Evolutionary conservation across 805 yeast species (phyloP).

Genomic region (Ogataea pilisensis): DNA sequence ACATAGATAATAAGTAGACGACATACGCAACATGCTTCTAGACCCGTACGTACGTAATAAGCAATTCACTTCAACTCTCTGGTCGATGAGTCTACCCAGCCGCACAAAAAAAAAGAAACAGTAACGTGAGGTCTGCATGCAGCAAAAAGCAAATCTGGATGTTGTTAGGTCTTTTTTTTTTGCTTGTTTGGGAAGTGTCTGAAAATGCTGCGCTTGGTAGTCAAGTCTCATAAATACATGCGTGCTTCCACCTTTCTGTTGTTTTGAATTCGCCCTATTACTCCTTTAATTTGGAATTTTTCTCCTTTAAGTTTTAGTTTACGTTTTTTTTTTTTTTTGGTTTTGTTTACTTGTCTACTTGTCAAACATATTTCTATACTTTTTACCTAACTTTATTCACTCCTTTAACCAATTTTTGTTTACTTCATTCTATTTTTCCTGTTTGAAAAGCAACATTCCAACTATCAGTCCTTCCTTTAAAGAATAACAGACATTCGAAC

Average conservation of each 20-base stretch:
- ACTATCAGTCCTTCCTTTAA: conserved; percentile 5
- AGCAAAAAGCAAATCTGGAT: too few species aligned
- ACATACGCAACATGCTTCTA: too few species aligned
- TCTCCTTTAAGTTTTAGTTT: not conserved
- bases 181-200: too few species aligned
- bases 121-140: too few species aligned
- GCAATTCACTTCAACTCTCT: too few species aligned
- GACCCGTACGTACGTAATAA: too few species aligned
- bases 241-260: not conserved
- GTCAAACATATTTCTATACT: not conserved
- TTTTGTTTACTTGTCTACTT: not conserved
- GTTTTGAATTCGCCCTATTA: not conserved
- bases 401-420: conserved; percentile 1
- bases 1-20: too few species aligned
- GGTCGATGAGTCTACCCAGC: too few species aligned
- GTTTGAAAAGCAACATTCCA: conserved; percentile 1
- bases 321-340: not conserved
- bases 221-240: not conserved
- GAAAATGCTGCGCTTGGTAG: too few species aligned
- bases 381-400: not conserved
- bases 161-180: too few species aligned
- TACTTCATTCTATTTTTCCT: not conserved
- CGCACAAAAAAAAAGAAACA: too few species aligned
- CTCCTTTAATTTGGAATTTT: not conserved
- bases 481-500: not conserved